Evolutionary conservation across 2,329 filamentous ascomycete species (phyloP).

Genomic region (Nemania sp.): DNA sequence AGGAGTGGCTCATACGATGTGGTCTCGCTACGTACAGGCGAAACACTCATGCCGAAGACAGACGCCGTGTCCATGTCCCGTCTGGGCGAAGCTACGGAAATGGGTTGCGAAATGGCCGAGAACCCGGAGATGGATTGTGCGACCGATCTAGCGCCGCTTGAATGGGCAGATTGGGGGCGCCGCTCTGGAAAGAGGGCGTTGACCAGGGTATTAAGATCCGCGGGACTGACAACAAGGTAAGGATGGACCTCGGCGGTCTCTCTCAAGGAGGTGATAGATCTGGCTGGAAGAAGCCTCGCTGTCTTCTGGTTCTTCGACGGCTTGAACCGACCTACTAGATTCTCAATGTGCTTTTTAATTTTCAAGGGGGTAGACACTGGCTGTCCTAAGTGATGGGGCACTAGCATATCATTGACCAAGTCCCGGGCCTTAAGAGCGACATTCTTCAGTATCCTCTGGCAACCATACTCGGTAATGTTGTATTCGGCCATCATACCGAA

Average conservation of each 20-base stretch:
- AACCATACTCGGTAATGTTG: constrained; percentile 90
- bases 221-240: constrained; percentile 82
- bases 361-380: constrained; percentile 72
- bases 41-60: constrained; percentile 77
- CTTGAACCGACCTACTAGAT: constrained; percentile 74
- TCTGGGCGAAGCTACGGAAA: constrained; percentile 68
- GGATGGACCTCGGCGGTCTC: constrained; percentile 84
- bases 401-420: constrained; percentile 80
- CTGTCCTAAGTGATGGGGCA: constrained; percentile 62
- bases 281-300: constrained; percentile 74
- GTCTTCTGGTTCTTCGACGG: constrained; percentile 62
- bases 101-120: constrained; percentile 75
- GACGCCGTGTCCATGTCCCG: constrained; percentile 75
- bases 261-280: constrained; percentile 77
- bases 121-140: constrained; percentile 76
- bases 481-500: constrained; percentile 85
- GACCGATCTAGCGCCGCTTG: constrained; percentile 72
- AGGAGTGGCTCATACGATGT: constrained; percentile 74
- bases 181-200: constrained; percentile 86
- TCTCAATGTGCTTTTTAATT: constrained; percentile 77
- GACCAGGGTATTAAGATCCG: constrained; percentile 82
- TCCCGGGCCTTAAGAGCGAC: constrained; percentile 84
- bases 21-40: constrained; percentile 77
- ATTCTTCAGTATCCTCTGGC: constrained; percentile 83
- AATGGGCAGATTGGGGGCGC: constrained; percentile 72